Conservation (phyloP, 1,139 yeast species). For the Ogataea hybrid region DNA sequence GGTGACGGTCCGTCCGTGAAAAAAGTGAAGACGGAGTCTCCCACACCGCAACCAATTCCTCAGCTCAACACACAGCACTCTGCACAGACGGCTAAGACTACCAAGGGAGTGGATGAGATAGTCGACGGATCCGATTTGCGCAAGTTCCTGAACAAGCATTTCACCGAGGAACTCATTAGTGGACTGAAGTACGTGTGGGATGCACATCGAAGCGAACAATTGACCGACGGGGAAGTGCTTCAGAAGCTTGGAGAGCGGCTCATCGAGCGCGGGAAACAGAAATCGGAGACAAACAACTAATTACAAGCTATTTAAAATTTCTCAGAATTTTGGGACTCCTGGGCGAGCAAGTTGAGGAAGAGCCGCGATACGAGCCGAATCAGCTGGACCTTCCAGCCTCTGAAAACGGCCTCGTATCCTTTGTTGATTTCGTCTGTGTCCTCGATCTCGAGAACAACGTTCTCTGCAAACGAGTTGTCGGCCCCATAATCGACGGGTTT, state of each 20-base stretch:
- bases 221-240: slow-evolving; percentile 69
- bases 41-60: slow-evolving; percentile 25
- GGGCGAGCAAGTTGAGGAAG: slow-evolving; percentile 68
- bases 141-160: slow-evolving; percentile 68
- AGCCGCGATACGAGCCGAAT: slow-evolving; percentile 79
- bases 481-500: slow-evolving; percentile 30
- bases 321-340: slow-evolving; percentile 40
- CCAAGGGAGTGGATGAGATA: slow-evolving; percentile 38
- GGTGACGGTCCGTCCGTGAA: slow-evolving; percentile 6
- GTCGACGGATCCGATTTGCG: slow-evolving; percentile 84
- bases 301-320: slow-evolving; percentile 32
- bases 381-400: slow-evolving; percentile 91
- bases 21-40: slow-evolving; percentile 19
- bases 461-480: slow-evolving; percentile 20
- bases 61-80: slow-evolving; percentile 15
- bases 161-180: slow-evolving; percentile 64
- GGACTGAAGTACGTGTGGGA: slow-evolving; percentile 58
- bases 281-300: slow-evolving; percentile 20
- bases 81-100: slow-evolving; percentile 12
- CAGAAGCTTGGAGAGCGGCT: slow-evolving; percentile 69
- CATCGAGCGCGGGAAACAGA: slow-evolving; percentile 44
- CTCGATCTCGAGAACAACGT: slow-evolving; percentile 27
- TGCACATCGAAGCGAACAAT: slow-evolving; percentile 25
- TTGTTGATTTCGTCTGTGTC: slow-evolving; percentile 37
- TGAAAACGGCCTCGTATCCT: slow-evolving; percentile 56